Evolutionary conservation across 805 yeast genomes (phyloP).

Genomic region (Saturnispora kantuleensis): DNA sequence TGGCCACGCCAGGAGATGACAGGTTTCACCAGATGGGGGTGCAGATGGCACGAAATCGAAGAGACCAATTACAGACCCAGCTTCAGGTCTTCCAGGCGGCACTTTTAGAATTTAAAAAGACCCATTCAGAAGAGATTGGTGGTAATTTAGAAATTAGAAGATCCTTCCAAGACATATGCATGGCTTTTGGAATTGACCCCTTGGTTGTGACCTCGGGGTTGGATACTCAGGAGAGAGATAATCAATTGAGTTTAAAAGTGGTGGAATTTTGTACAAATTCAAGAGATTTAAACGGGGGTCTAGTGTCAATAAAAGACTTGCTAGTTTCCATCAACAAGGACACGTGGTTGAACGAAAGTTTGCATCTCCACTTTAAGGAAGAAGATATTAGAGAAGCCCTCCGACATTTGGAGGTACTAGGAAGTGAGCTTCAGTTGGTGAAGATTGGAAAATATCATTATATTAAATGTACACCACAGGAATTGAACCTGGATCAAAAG

Average conservation of each 20-base stretch:
- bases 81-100: conserved; percentile 69
- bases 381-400: conserved; percentile 52
- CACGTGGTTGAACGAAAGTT: conserved; percentile 18
- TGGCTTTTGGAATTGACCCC: conserved; percentile 79
- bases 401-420: conserved; percentile 42
- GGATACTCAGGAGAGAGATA: conserved; percentile 42
- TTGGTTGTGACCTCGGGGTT: conserved; percentile 32
- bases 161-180: conserved; percentile 69
- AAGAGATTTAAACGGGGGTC: conserved; percentile 71
- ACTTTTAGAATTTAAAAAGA: conserved; percentile 61
- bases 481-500: conserved; percentile 58
- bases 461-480: conserved; percentile 53
- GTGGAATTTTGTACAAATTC: conserved; percentile 70
- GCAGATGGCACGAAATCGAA: conserved; percentile 40
- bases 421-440: conserved; percentile 62
- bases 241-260: conserved; percentile 61
- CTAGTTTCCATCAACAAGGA: conserved; percentile 23
- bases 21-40: conserved; percentile 44
- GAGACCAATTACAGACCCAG: conserved; percentile 58
- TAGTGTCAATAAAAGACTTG: conserved; percentile 53
- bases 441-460: conserved; percentile 48
- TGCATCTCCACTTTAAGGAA: conserved; percentile 27
- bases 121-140: conserved; percentile 59
- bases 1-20: conserved; percentile 12
- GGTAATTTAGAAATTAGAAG: conserved; percentile 54